Percentiles rank a stretch among this genome's conserved stretches.
These are phyloP conservation scores for Hypoxylon sp. DNA, from an alignment of 2,329 filamentous ascomycete species.

Conservation along the genomic window DNA sequence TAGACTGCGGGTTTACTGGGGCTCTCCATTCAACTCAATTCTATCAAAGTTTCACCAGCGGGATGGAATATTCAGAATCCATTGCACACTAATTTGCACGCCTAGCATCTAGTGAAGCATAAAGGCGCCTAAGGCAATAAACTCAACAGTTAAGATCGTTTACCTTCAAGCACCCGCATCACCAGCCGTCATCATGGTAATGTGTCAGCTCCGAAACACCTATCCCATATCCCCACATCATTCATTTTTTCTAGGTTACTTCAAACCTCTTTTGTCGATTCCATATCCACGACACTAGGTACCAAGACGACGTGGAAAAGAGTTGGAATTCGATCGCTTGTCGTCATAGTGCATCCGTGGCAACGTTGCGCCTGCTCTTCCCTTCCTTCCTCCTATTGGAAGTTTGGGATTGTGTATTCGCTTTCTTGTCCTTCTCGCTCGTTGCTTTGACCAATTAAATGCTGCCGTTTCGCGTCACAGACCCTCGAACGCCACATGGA, in stretches of 20 bases:
- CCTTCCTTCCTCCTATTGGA: conserved; percentile 29
- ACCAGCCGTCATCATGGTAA: background rate
- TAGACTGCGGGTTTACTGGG: conserved; percentile 24
- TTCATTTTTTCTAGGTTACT: conserved; percentile 1
- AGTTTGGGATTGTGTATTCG: conserved; percentile 22
- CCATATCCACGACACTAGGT: background rate
- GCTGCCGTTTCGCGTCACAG: conserved; percentile 29
- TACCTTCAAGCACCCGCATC: background rate
- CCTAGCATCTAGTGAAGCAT: conserved; percentile 11
- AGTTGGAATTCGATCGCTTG: conserved; percentile 20
- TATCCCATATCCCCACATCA: background rate
- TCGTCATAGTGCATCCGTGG: conserved; percentile 28
- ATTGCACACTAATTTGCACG: too few species aligned
- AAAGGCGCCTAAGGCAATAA: conserved; percentile 1
- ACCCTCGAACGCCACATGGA: conserved; percentile 34
- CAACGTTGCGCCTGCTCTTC: conserved; percentile 32
- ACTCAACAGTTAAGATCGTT: background rate
- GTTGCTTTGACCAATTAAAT: conserved; percentile 29
- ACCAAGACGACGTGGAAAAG: background rate
- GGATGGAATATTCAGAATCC: conserved; percentile 17
- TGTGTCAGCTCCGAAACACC: conserved; percentile 1
- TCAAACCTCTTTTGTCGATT: too few species aligned
- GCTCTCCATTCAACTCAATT: conserved; percentile 26
- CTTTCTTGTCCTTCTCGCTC: conserved; percentile 23
- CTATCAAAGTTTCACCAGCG: conserved; percentile 35